Evolutionary conservation across 2,329 filamentous ascomycete genomes (phyloP), one percentile per base, ranked within the genome.

Genomic region (Alternaria sp.): DNA sequence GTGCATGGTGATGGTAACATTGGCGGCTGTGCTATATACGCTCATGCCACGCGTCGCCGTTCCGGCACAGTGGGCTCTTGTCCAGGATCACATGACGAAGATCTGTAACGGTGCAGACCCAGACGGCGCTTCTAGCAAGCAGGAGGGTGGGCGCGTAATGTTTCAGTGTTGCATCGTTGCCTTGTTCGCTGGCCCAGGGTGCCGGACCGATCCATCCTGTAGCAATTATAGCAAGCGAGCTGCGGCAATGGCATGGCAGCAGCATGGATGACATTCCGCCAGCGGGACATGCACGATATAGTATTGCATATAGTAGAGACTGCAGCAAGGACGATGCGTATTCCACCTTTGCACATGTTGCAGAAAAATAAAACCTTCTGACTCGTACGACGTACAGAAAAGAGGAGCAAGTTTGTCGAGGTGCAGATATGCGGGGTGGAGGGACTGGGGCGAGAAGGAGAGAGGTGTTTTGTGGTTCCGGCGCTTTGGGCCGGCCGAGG

Each of bases 21-120:
- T 51, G 48, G 32, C 48, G 39, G 32, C 5, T 11, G 32, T 57
- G 54, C 36, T 44, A 51, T 64, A 62, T 57, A 51, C 61, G 59
- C 55, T 51, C 56, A 46, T 57, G 67, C 61, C 68, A 69, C 67
- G 63, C 65, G 66, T 70, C 59, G 65, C 69, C 57, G 38, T 51
- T 55, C 48, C 54, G 54, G 60, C n/a, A 32, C 32, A 52, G 54
- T 51, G 48, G 55, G 44, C 42, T 46, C 34, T n/a, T n/a, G 18
- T 18, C 30, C 39, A 58, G 59, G 44, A 47, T 53, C 36, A 46
- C 46, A 49, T 48, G 43, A 58, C 16, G 32, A 52, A 22, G 20
- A 49, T 24, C 30, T 38, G 22, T 24, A 49, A 49, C 46, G 46
- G 46, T 26, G 46, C 20, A 49, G 46, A 26, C 46, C 20, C 20